Percentiles rank a stretch among this genome's conserved stretches.
Conservation (phyloP, 768 basidiomycete genomes). For the Leccinellum albellum region DNA sequence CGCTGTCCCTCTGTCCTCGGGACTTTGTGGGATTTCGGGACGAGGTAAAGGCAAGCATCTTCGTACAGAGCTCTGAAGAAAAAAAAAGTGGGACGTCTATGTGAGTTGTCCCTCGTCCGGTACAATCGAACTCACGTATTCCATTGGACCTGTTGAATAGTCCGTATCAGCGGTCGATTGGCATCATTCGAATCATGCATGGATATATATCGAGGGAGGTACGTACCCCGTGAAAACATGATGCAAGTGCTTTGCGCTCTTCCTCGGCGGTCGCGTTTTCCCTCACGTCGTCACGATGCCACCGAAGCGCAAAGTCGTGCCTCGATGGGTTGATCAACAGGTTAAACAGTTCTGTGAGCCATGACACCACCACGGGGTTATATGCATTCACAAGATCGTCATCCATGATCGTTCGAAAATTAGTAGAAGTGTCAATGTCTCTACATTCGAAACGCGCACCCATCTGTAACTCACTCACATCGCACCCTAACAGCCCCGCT, state of each 20-base stretch:
- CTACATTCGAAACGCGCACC: constrained; percentile 43
- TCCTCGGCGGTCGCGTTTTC: constrained; percentile 57
- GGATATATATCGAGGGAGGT: too few species aligned
- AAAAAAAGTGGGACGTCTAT: not conserved
- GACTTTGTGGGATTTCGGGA: constrained; percentile 61
- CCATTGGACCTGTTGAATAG: constrained; percentile 61
- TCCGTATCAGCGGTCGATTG: not conserved
- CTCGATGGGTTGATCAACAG: constrained; percentile 63
- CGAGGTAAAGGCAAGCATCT: constrained; percentile 67
- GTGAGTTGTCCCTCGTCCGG: not conserved
- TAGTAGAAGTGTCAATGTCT: not conserved
- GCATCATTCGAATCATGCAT: not conserved
- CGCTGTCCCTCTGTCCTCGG: constrained; percentile 60
- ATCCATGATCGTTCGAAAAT: not conserved
- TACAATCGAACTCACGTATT: constrained; percentile 54
- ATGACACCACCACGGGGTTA: not conserved
- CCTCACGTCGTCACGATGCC: constrained; percentile 76
- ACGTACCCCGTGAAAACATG: constrained; percentile 63
- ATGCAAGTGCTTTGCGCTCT: constrained; percentile 51
- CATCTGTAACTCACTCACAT: constrained; percentile 62
- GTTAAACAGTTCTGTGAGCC: constrained; percentile 60
- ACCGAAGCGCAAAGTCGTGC: constrained; percentile 68
- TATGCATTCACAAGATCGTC: too few species aligned
- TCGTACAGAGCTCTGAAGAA: constrained; percentile 55
- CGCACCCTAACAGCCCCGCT: constrained; percentile 50